Conservation (phyloP, 208 protist genomes). For the Trichomonas gallinae region DNA sequence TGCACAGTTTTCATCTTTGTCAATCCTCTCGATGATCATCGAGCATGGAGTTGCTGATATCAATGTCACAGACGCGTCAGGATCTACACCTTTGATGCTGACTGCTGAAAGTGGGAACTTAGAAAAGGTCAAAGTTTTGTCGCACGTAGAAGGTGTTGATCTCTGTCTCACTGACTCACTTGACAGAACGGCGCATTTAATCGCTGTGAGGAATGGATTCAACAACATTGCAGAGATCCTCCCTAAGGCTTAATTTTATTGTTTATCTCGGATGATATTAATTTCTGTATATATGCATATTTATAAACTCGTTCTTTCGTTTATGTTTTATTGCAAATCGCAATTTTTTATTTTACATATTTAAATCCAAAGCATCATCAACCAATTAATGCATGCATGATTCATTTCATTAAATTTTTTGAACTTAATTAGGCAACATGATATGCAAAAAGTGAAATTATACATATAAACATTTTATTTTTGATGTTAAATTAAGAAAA, state of each 20-base stretch:
- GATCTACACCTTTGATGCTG: neutral
- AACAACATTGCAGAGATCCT: neutral
- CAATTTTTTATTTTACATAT: too few relatives aligned
- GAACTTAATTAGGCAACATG: too few relatives aligned
- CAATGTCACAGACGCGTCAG: neutral
- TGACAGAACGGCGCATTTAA: neutral
- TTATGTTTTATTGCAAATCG: too few relatives aligned
- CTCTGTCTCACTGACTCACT: neutral
- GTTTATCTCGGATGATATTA: too few relatives aligned
- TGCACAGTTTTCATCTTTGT: neutral
- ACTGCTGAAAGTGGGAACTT: neutral
- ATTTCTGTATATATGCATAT: too few relatives aligned
- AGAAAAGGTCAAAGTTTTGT: neutral
- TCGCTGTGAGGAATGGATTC: neutral
- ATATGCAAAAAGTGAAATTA: too few relatives aligned
- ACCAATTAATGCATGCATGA: too few relatives aligned
- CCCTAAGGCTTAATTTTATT: neutral
- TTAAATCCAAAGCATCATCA: too few relatives aligned
- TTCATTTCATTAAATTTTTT: too few relatives aligned
- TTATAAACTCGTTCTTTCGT: too few relatives aligned
- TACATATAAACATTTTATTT: too few relatives aligned
- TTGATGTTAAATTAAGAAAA: too few relatives aligned
- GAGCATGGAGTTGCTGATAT: neutral
- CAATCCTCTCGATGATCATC: neutral
- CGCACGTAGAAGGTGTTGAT: neutral